Conservation (phyloP, 768 basidiomycete genomes). For the Krasilnikovozyma curviuscula region DNA sequence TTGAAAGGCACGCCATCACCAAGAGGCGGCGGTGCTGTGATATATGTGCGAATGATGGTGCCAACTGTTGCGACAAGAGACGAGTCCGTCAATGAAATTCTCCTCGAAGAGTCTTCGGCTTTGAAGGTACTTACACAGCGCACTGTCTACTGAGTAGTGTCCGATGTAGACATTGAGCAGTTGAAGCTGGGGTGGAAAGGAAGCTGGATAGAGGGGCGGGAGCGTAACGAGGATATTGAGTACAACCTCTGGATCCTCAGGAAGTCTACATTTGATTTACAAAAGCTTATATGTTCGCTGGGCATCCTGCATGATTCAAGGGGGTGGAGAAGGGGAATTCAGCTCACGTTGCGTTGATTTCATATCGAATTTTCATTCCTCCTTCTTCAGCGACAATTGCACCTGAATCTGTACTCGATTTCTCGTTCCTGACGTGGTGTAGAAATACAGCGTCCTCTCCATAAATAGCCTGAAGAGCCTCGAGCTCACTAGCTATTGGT, state of each 20-base stretch:
- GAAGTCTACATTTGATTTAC: neutral
- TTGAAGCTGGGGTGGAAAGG: conserved; percentile 56
- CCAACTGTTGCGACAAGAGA: conserved; percentile 32
- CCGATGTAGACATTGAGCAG: conserved; percentile 69
- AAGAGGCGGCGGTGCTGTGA: conserved; percentile 33
- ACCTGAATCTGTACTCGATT: too few species aligned
- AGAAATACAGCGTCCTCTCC: conserved; percentile 4
- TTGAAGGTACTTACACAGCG: conserved; percentile 31
- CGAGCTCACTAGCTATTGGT: conserved; percentile 4
- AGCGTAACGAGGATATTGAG: conserved; percentile 31
- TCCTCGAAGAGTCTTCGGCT: neutral
- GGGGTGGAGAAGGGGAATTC: neutral
- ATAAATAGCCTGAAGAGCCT: conserved; percentile 9
- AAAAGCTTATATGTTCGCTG: neutral
- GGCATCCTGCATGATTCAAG: neutral
- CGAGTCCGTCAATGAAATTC: neutral
- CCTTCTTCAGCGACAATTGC: too few species aligned
- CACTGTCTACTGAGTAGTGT: conserved; percentile 50
- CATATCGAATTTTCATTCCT: conserved; percentile 3
- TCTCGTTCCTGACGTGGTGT: neutral
- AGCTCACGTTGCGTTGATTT: conserved; percentile 4
- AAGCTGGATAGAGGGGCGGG: conserved; percentile 41
- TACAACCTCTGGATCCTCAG: conserved; percentile 21
- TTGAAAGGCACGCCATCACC: conserved; percentile 51
- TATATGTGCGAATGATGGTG: conserved; percentile 55